Percentiles rank a stretch among this genome's conserved stretches.
Conservation (phyloP, 2,329 filamentous ascomycete genomes). For the Volutella citrinella region DNA sequence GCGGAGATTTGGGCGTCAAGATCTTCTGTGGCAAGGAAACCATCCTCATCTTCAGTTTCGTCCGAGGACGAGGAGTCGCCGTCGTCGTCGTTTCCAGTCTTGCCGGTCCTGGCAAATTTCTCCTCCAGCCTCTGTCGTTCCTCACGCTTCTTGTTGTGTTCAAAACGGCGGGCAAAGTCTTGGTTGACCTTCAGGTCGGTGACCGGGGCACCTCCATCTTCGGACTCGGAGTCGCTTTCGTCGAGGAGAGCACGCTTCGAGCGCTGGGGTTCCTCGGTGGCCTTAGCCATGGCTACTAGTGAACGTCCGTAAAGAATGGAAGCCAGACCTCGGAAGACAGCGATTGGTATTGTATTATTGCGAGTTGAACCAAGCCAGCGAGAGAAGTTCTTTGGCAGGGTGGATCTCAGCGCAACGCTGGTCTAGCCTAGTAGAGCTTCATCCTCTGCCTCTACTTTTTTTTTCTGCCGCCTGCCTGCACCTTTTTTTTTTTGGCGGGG, state of each 20-base stretch:
- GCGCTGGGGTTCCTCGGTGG: slow-evolving; percentile 31
- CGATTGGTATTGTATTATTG: background rate
- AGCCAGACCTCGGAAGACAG: no score
- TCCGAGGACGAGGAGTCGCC: slow-evolving; percentile 67
- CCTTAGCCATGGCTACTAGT: slow-evolving; percentile 13
- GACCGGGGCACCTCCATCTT: slow-evolving; percentile 39
- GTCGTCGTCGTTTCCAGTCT: slow-evolving; percentile 47
- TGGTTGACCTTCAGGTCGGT: slow-evolving; percentile 76
- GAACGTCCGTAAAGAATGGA: no score
- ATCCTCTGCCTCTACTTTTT: no score
- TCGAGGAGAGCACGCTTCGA: slow-evolving; percentile 52
- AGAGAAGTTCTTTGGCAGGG: no score
- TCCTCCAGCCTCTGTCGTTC: slow-evolving; percentile 82
- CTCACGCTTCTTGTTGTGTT: slow-evolving; percentile 96
- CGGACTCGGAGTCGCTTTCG: slow-evolving; percentile 50
- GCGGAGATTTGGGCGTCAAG: slow-evolving; percentile 85
- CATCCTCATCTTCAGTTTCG: slow-evolving; percentile 88
- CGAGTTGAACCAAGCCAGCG: no score
- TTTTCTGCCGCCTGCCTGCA: no score
- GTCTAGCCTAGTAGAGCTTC: background rate
- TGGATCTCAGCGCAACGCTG: slow-evolving; percentile 2
- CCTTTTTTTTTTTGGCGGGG: slow-evolving; percentile 34
- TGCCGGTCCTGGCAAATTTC: slow-evolving; percentile 61
- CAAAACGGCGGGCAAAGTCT: slow-evolving; percentile 84
- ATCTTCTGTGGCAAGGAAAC: slow-evolving; percentile 78